Evolutionary conservation across 208 protist genomes (phyloP), one percentile per base, ranked within the genome.

Genomic region (Phytomonas serpens): DNA sequence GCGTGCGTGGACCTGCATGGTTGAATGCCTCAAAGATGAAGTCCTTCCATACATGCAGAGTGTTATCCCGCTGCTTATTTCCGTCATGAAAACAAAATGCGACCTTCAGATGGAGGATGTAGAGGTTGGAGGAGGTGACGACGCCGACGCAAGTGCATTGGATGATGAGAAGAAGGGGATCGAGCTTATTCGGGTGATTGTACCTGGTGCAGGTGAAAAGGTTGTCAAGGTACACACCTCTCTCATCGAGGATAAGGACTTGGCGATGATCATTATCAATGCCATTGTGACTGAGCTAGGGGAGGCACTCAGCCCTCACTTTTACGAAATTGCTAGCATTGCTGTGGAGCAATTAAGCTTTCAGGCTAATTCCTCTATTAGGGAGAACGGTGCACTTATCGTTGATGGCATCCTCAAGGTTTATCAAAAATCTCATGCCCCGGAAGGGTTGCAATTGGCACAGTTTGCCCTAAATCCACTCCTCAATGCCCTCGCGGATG

Each of bases 1-100:
- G 72, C 92, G 92, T 47, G 92, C 89, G 5, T 96, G 89, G 89
- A 92, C 87, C 0, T 94, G 89, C 77, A 96, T 96, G 92, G 84
- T 89, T 64, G 88, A 96, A 72, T 94, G 88, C 70, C 82, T 96
- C 29, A 78, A 82, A 66, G 83, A 82, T 33, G 83, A 89, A 61
- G 81, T 88, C 2, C 69, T 84, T 64, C 89, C 89, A 5, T 96
- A 96, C 71, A 72, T 96, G 72, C 69, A 78, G 9, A 68, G 78
- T 29, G 80, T 96, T 32, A 77, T 96, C 34, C 87, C 87, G 29
- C 80, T 90, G 65, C 79, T 96, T 36, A 73, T 96, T 66, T 77
- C 67, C 19, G 86, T 93, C 76, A 87, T 93, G 82, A 78, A 84
- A 68, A 63, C 82, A 61, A 82, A 94, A 31, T 93, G 89, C 78